A percentile compares a stretch with the other conserved stretches of the same genome.
phyloP scores from a whole-genome alignment of 1,284 basidiomycete genomes.

The Rhizoctonia solani region DNA sequence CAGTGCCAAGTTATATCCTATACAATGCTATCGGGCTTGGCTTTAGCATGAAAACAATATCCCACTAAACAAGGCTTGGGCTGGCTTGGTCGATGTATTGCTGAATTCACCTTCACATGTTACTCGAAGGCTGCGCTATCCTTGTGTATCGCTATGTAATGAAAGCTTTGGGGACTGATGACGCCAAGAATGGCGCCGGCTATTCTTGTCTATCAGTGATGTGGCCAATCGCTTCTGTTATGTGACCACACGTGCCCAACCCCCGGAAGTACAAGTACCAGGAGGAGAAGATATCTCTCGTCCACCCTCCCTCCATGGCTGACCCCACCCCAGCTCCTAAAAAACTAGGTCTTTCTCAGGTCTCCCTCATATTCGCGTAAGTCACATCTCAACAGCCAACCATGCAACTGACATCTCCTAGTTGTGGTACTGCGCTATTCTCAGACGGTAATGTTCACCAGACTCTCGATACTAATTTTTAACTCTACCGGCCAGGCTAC shows the following conservation, averaged over 20 bases:
- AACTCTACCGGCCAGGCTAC: slow-evolving; percentile 59
- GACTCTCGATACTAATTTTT: background rate
- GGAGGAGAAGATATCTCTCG: background rate
- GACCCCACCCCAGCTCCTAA: slow-evolving; percentile 20
- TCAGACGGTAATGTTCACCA: slow-evolving; percentile 70
- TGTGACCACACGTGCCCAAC: slow-evolving; percentile 2
- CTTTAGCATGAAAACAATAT: background rate
- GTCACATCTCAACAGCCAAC: slow-evolving; percentile 43
- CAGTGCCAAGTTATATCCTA: no score
- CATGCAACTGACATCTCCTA: slow-evolving; percentile 42
- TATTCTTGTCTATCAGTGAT: slow-evolving; percentile 22
- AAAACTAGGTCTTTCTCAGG: slow-evolving; percentile 50
- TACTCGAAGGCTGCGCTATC: background rate
- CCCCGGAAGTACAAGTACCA: slow-evolving; percentile 22
- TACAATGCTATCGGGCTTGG: no score
- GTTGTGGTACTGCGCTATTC: slow-evolving; percentile 83
- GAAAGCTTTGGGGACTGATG: background rate
- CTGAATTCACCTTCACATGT: background rate
- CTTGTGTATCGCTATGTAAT: background rate
- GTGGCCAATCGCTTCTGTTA: slow-evolving; percentile 17
- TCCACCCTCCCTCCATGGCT: slow-evolving; percentile 9
- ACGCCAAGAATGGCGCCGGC: background rate
- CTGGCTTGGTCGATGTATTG: background rate
- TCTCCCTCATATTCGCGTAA: slow-evolving; percentile 79
- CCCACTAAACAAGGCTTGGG: background rate